Evolutionary conservation across 2,329 filamentous ascomycete species (phyloP), one percentile per base, ranked within the genome.

Genomic region (Colletotrichum abscissum): DNA sequence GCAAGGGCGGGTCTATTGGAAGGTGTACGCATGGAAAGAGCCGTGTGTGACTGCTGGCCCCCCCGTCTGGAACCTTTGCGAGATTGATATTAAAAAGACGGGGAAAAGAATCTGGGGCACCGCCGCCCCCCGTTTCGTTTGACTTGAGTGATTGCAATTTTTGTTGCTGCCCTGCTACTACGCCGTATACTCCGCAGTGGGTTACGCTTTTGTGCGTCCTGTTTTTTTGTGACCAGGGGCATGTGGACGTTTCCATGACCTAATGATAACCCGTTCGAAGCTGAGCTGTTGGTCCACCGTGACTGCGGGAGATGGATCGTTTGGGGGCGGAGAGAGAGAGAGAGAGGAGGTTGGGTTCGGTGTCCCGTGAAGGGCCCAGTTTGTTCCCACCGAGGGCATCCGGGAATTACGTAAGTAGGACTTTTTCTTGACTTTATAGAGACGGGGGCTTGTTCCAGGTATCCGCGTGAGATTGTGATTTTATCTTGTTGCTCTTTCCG

Each of bases 401-500:
- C 35, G 65, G 57, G 58, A 64, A 64, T 73, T 73, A 73, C 70
- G 70, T 73, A 69, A 73, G 59, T 60, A 30, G 66, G 59, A 69
- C 70, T 69, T 56, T 12, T 46, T 52, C 9, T 46, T 28, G 22
- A 42, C 16, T 22, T 4, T 14, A 22, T 19, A 58, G 54, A 16
- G 22, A 58, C 22, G 54, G 8, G 8, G 30, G 26, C 24, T 19
- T 28, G 56, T 57, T 58, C 30, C 49, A 63, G 66, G 33, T n/a
- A 12, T 12, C 33, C 33, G 11, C 33, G 11, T 56, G 58, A 49
- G 49, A 22, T 7, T 12, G 22, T 16, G 38, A 16, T 16, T 42
- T 42, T 42, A 16, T 12, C 16, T 63, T 57, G 7, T 57, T 59
- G 24, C 38, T 52, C 24, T 30, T 24, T 16, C 19, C 1, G 16